Conservation (phyloP, 768 basidiomycete genomes). For the Tremella mesenterica region DNA sequence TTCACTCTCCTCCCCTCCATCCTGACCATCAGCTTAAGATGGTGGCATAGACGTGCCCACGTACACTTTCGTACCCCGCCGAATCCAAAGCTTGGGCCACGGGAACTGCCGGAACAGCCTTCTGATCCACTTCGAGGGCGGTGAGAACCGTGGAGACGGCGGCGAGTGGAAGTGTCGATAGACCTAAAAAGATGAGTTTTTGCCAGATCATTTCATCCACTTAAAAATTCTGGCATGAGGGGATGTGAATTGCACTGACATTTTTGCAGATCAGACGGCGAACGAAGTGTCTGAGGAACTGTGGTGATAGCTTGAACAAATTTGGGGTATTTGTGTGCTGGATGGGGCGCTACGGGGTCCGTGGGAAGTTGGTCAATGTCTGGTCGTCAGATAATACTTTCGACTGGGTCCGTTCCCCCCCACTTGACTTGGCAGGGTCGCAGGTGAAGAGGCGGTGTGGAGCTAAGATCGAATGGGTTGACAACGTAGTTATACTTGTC, state of each 20-base stretch:
- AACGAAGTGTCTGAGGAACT: constrained; percentile 31
- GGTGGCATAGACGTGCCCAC: neutral
- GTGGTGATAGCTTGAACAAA: constrained; percentile 32
- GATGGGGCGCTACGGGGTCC: constrained; percentile 38
- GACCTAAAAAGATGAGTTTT: constrained; percentile 9
- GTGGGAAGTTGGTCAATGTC: constrained; percentile 34
- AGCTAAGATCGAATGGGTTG: neutral
- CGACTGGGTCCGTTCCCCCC: no score
- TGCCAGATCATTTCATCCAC: neutral
- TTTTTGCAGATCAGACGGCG: constrained; percentile 39
- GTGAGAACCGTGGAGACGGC: constrained; percentile 29
- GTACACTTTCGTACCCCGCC: constrained; percentile 36
- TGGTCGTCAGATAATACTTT: no score
- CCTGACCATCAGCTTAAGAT: constrained; percentile 9
- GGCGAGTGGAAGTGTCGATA: constrained; percentile 35
- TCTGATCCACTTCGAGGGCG: constrained; percentile 27
- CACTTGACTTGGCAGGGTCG: neutral
- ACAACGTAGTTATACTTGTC: no score
- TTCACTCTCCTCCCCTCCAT: constrained; percentile 34
- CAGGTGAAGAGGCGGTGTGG: neutral
- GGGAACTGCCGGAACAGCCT: no score
- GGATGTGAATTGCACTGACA: constrained; percentile 20
- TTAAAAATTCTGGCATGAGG: neutral
- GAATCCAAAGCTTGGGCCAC: constrained; percentile 26
- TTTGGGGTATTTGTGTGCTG: constrained; percentile 42